Percentiles rank a stretch among this genome's conserved stretches.
Evolutionary conservation across 2,329 filamentous ascomycete genomes (phyloP).

Genomic region (Stachybotrys echinatus): DNA sequence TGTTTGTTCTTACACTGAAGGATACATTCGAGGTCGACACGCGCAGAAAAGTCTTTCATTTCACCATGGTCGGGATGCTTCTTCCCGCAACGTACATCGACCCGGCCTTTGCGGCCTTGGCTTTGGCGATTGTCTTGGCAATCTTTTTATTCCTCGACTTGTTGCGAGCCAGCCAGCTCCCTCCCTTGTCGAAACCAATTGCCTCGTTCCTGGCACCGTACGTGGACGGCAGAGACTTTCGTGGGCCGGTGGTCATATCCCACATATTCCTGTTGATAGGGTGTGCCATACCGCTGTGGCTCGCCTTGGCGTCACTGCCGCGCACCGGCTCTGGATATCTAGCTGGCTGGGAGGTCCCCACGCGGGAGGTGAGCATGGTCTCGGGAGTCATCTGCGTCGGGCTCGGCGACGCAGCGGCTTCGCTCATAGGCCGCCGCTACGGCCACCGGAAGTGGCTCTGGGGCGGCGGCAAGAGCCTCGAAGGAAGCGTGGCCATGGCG

Average conservation of each 20-base stretch:
- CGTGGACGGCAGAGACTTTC: slow-evolving; percentile 87
- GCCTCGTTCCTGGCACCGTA: slow-evolving; percentile 87
- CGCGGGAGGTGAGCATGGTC: slow-evolving; percentile 81
- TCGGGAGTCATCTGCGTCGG: slow-evolving; percentile 91
- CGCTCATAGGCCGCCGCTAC: slow-evolving; percentile 79
- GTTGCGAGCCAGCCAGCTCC: slow-evolving; percentile 83
- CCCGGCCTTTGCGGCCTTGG: slow-evolving; percentile 74
- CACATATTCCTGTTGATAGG: slow-evolving; percentile 95
- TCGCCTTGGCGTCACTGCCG: slow-evolving; percentile 67
- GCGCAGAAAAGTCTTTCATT: slow-evolving; percentile 93
- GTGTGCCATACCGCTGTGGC: slow-evolving; percentile 91
- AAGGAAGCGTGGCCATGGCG: slow-evolving; percentile 80
- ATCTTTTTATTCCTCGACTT: slow-evolving; percentile 87
- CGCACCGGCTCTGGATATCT: slow-evolving; percentile 52
- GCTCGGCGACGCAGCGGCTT: slow-evolving; percentile 90
- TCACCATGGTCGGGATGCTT: slow-evolving; percentile 97
- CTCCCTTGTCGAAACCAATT: slow-evolving; percentile 80
- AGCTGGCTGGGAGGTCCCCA: slow-evolving; percentile 68
- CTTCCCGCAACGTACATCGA: slow-evolving; percentile 83
- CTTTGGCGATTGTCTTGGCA: slow-evolving; percentile 72
- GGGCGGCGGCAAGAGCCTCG: slow-evolving; percentile 93
- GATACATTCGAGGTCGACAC: slow-evolving; percentile 88
- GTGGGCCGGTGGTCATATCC: slow-evolving; percentile 89
- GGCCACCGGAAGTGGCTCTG: slow-evolving; percentile 91
- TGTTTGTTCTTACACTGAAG: slow-evolving; percentile 69